Evolutionary conservation across 805 yeast genomes (phyloP).

Genomic region (Candida boleticola): DNA sequence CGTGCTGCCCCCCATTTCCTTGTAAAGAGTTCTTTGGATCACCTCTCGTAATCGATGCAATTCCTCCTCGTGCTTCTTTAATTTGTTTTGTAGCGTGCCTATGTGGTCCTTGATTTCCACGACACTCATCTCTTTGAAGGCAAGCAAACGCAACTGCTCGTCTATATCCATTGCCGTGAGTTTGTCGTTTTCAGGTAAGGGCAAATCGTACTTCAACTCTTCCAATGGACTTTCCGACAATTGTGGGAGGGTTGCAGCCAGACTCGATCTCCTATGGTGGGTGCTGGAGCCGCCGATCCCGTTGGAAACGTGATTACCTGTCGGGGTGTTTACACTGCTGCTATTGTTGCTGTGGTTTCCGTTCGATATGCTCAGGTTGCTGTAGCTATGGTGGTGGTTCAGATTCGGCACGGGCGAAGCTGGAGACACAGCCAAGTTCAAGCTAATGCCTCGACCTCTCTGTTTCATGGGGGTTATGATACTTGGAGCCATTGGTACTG

Average conservation of each 20-base stretch:
- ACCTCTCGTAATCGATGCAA: slow-evolving; percentile 48
- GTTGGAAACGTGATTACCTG: not conserved
- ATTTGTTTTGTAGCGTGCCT: slow-evolving; percentile 38
- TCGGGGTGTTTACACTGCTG: not conserved
- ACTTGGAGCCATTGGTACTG: slow-evolving; percentile 6
- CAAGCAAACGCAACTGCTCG: slow-evolving; percentile 56
- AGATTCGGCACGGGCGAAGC: slow-evolving; percentile 5
- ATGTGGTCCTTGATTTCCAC: slow-evolving; percentile 61
- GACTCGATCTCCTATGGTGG: slow-evolving; percentile 6
- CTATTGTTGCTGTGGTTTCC: not conserved
- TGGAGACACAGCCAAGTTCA: slow-evolving; percentile 33
- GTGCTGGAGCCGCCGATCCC: not conserved
- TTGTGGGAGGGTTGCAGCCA: slow-evolving; percentile 4
- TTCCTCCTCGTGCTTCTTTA: slow-evolving; percentile 46
- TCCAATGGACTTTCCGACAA: slow-evolving; percentile 8
- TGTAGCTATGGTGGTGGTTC: not conserved
- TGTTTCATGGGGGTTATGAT: slow-evolving; percentile 4
- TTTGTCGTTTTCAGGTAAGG: slow-evolving; percentile 31
- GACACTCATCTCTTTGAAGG: slow-evolving; percentile 66
- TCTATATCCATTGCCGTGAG: slow-evolving; percentile 40
- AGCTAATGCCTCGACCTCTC: slow-evolving; percentile 26
- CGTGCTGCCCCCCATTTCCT: slow-evolving; percentile 30
- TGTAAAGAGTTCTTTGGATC: slow-evolving; percentile 46
- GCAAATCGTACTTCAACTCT: slow-evolving; percentile 25
- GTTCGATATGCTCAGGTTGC: not conserved